Conservation (phyloP, 257 asterid genomes). For the Nicotiana sylvestris region DNA sequence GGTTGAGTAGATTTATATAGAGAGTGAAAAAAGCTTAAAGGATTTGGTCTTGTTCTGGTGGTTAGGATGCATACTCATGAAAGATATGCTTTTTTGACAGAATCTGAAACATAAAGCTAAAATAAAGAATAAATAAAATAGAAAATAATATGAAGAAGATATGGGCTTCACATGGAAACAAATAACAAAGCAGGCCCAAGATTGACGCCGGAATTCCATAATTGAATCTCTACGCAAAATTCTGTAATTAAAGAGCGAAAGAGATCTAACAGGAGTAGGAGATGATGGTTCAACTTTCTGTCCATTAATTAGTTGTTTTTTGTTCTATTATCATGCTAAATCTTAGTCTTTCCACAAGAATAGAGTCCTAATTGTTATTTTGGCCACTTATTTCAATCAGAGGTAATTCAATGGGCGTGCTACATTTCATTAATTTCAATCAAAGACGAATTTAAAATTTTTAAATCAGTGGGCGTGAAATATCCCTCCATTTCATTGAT, state of each 20-base stretch:
- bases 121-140: background rate
- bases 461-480: background rate
- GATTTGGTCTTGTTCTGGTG: constrained; percentile 2
- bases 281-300: background rate
- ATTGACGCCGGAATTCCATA: constrained; percentile 22
- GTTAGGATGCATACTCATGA: constrained; percentile 11
- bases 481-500: accelerated
- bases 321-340: background rate
- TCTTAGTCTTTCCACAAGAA: background rate
- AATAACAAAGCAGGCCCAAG: constrained; percentile 35
- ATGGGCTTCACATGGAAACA: constrained; percentile 45
- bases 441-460: background rate
- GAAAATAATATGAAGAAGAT: background rate
- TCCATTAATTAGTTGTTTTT: background rate
- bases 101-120: background rate
- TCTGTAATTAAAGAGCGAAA: background rate
- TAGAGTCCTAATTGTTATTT: background rate
- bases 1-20: background rate
- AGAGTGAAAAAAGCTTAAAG: background rate
- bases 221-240: constrained; percentile 18
- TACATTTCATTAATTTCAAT: background rate
- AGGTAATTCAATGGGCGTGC: background rate
- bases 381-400: background rate
- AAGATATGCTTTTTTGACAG: background rate
- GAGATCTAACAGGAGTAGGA: background rate